Percentiles rank a stretch among this genome's conserved stretches.
phyloP scores from a whole-genome alignment of 768 basidiomycete species.

The Chiua virens region DNA sequence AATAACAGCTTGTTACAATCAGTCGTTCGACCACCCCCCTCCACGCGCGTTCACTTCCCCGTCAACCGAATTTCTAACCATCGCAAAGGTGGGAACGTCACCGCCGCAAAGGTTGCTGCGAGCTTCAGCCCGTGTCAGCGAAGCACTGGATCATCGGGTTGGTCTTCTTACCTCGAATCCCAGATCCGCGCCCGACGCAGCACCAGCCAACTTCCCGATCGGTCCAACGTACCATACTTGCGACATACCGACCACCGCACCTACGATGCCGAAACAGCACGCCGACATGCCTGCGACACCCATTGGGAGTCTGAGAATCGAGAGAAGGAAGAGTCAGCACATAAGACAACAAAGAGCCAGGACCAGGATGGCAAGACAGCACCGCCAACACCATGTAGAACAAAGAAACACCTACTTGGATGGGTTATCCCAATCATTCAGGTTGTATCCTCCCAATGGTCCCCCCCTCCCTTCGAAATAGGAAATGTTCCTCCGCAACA shows the following conservation, averaged over 20 bases:
- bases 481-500: slow-evolving; percentile 44
- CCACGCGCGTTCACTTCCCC: slow-evolving; percentile 29
- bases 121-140: slow-evolving; percentile 28
- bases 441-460: slow-evolving; percentile 49
- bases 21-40: background rate
- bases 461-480: slow-evolving; percentile 44
- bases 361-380: too few species aligned
- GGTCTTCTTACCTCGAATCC: slow-evolving; percentile 47
- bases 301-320: slow-evolving; percentile 38
- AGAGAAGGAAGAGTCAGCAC: background rate
- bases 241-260: slow-evolving; percentile 55
- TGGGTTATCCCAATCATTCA: slow-evolving; percentile 47
- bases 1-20: background rate
- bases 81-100: slow-evolving; percentile 47
- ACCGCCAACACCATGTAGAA: background rate
- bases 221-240: slow-evolving; percentile 55
- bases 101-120: slow-evolving; percentile 45
- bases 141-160: background rate
- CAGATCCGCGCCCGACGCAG: slow-evolving; percentile 46
- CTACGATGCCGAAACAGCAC: slow-evolving; percentile 44
- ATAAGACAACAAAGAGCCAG: background rate
- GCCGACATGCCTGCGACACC: slow-evolving; percentile 51
- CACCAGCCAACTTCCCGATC: slow-evolving; percentile 42
- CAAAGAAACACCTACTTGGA: slow-evolving; percentile 30
- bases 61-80: slow-evolving; percentile 49